phyloP scores from a whole-genome alignment of 805 yeast species.

The Debaryomyces maramus region DNA sequence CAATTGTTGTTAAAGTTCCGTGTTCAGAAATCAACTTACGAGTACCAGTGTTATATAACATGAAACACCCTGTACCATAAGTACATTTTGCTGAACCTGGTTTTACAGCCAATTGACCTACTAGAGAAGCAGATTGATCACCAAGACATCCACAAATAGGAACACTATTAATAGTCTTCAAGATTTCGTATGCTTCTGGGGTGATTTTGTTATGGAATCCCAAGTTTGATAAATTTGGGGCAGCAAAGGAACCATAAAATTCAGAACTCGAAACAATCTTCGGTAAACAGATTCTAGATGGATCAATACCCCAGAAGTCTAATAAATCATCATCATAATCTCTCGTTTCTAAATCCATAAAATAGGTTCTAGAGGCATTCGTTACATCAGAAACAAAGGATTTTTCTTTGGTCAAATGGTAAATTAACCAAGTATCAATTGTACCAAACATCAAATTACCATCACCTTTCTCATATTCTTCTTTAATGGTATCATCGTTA shows the following conservation, averaged over 20 bases:
- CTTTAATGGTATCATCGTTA: constrained; percentile 64
- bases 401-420: constrained; percentile 71
- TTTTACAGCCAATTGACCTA: constrained; percentile 85
- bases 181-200: constrained; percentile 50
- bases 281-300: constrained; percentile 64
- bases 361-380: constrained; percentile 88
- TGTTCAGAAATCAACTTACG: constrained; percentile 67
- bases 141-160: constrained; percentile 92
- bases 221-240: constrained; percentile 56
- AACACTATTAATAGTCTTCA: constrained; percentile 51
- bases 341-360: constrained; percentile 76
- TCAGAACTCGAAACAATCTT: constrained; percentile 77
- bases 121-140: constrained; percentile 91
- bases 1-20: constrained; percentile 88
- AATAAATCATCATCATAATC: constrained; percentile 76
- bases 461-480: constrained; percentile 71
- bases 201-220: constrained; percentile 55
- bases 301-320: constrained; percentile 78
- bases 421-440: constrained; percentile 90
- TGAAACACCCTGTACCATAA: constrained; percentile 93
- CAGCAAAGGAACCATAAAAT: constrained; percentile 67
- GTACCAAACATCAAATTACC: constrained; percentile 85
- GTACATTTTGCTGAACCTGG: constrained; percentile 92
- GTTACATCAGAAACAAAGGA: constrained; percentile 82
- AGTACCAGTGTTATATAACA: constrained; percentile 83